Percentiles rank a stretch among this genome's conserved stretches.
These are phyloP conservation scores for Tricholoma matsutake DNA, from an alignment of 768 basidiomycete genomes.

Conservation along the genomic window DNA sequence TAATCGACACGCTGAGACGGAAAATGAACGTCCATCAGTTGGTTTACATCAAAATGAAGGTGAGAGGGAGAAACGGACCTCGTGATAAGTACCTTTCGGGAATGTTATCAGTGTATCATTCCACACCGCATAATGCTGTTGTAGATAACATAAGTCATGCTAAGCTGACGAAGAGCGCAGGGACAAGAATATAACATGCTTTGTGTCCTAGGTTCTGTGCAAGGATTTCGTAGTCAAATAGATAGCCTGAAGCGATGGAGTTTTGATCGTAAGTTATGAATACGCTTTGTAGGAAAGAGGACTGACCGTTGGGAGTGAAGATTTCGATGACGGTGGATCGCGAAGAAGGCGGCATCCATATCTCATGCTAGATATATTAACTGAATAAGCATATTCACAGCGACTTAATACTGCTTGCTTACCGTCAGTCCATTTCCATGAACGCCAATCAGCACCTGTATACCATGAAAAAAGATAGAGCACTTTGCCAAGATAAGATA, in stretches of 20 bases:
- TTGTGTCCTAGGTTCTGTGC: conserved; percentile 42
- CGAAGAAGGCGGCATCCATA: conserved; percentile 66
- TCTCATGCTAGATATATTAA: conserved; percentile 37
- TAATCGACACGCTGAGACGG: conserved; percentile 9
- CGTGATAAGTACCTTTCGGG: conserved; percentile 26
- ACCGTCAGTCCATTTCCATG: conserved; percentile 74
- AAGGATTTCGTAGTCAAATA: conserved; percentile 41
- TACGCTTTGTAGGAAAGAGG: background rate
- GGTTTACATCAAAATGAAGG: too few relatives aligned
- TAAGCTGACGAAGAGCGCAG: background rate
- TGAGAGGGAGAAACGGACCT: conserved; percentile 14
- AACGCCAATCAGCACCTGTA: conserved; percentile 57
- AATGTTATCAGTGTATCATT: conserved; percentile 53
- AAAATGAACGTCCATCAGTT: background rate
- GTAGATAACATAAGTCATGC: conserved; percentile 12
- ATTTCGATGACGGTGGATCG: conserved; percentile 69
- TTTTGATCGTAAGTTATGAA: background rate
- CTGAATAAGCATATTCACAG: background rate
- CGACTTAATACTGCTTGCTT: background rate
- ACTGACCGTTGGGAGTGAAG: conserved; percentile 52
- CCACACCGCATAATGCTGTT: conserved; percentile 61
- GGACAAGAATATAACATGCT: conserved; percentile 14
- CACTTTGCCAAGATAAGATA: background rate
- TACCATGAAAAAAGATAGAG: background rate
- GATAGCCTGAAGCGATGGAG: conserved; percentile 26